Percentiles rank a stretch among this genome's conserved stretches.
phyloP scores from a whole-genome alignment of 176 grass and related monocot species.

The Canna indica region DNA sequence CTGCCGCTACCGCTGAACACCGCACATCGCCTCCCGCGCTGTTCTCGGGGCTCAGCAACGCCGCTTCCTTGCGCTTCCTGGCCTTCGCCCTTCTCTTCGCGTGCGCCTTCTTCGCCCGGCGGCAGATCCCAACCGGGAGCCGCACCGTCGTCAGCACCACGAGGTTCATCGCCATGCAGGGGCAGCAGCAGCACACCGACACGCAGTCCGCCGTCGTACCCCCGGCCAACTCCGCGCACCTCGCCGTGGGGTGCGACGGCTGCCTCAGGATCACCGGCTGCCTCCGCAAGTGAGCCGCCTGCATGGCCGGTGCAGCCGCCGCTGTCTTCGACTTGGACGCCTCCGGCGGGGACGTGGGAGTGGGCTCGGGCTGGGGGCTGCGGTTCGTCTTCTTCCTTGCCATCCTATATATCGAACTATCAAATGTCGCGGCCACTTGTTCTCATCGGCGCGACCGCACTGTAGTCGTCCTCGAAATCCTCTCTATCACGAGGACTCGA shows the following conservation, averaged over 20 bases:
- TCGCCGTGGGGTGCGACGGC: constrained; percentile 1
- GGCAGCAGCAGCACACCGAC: constrained; percentile 60
- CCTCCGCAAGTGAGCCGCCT: not conserved
- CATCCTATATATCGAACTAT: too few relatives aligned
- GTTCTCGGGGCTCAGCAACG: constrained; percentile 2
- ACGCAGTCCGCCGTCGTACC: constrained; percentile 60
- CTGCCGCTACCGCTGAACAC: not conserved
- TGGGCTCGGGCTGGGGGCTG: too few relatives aligned
- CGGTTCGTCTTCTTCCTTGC: not conserved
- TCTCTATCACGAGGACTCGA: too few relatives aligned
- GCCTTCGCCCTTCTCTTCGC: not conserved
- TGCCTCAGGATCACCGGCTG: constrained; percentile 16
- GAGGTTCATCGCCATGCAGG: constrained; percentile 49
- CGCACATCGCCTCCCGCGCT: constrained; percentile 1
- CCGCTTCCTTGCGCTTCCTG: not conserved
- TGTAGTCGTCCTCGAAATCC: too few relatives aligned
- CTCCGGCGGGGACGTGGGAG: not conserved
- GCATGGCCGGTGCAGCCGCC: not conserved
- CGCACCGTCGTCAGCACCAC: constrained; percentile 48
- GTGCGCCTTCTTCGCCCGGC: constrained; percentile 18
- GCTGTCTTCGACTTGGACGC: not conserved
- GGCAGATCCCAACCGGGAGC: constrained; percentile 46
- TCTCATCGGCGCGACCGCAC: too few relatives aligned
- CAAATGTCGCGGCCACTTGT: too few relatives aligned
- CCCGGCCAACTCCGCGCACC: constrained; percentile 53